Base-by-base conservation (phyloP, 306 rosid genomes). In the Sphenostylis stenocarpa region DNA sequence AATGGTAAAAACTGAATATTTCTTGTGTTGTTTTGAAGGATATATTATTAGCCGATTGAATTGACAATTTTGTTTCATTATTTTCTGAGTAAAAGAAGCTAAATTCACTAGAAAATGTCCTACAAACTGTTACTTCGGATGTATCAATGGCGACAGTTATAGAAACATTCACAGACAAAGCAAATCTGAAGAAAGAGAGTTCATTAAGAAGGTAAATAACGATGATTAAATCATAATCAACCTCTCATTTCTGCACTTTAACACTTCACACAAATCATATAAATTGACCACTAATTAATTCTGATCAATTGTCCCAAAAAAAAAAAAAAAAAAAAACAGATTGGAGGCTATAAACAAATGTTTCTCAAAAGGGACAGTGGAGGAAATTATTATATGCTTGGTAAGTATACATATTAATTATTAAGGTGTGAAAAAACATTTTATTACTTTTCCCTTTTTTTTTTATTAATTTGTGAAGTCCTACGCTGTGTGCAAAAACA, bases 341-440 rank as follows among this genome's bases (percentile, higher is more conserved):
- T 29, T 72, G 68, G 41, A 72, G 67, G 21, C 43, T 19, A 80
- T 80, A 17, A 72, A 72, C 74, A 43, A 44, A 39, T 77, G 77
- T 61, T 83, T 83, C 77, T 83, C 86, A 11, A 73, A 67, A 67
- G 73, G 21, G 36, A 66, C 80, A 0, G 83, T 78, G 11, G 86
- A 83, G 44, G 77, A 77, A 67, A 83, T 83, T 5, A 24, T 83
- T 28, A 33, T 4, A 0, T 77, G 68, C 26, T 67, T 78, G 83
- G 86, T 83, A 78, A 55, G 75, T 43, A 61, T 0, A 0, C 36
- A 43, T 52, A 44, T 34, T 44, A 28, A 13, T 23, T 52, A 44
- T 34, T 44, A 28, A 13, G 24, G 45, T 4, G 2, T 14, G 62
- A 20, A 14, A 21, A 21, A 21, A 21, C 0, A 0, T 4, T 1